These are phyloP conservation scores for Dryas octopetala DNA, from an alignment of 306 rosid species.

Conservation along the genomic window DNA sequence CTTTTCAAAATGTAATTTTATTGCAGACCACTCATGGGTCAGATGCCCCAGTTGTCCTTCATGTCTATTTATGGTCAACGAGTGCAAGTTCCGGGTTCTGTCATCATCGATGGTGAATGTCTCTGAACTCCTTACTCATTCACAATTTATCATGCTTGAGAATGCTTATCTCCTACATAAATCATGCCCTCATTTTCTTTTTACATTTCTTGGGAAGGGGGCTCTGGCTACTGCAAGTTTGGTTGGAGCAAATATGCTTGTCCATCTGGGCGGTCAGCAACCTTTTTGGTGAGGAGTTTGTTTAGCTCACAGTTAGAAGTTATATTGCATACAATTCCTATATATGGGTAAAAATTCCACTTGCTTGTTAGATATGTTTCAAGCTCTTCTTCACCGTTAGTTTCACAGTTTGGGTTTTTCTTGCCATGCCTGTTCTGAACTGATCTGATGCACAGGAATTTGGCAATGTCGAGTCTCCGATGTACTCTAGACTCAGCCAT, in stretches of 20 bases:
- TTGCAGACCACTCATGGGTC: conserved; percentile 47
- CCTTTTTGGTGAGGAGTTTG: conserved; percentile 65
- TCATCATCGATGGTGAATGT: conserved; percentile 77
- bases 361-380: conserved; percentile 9
- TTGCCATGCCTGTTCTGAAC: not conserved
- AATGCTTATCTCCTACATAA: not conserved
- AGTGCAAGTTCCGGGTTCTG: conserved; percentile 60
- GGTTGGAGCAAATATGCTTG: conserved; percentile 73
- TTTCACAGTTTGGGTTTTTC: not conserved
- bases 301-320: not conserved
- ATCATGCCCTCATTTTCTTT: not conserved
- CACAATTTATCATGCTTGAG: not conserved
- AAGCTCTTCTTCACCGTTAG: not conserved
- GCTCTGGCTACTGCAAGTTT: conserved; percentile 95
- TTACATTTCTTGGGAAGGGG: conserved; percentile 49
- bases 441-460: conserved; percentile 65
- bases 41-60: conserved; percentile 48
- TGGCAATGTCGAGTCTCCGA: conserved; percentile 83
- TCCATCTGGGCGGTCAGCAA: conserved; percentile 73
- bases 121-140: not conserved
- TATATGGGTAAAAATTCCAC: not conserved
- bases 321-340: not conserved
- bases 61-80: conserved; percentile 64
- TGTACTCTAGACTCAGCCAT: conserved; percentile 71
- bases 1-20: not conserved